A percentile compares a stretch with the other conserved stretches of the same genome.
phyloP scores from a whole-genome alignment of 2,329 filamentous ascomycete species.

The Alternaria angustiovoidea region DNA sequence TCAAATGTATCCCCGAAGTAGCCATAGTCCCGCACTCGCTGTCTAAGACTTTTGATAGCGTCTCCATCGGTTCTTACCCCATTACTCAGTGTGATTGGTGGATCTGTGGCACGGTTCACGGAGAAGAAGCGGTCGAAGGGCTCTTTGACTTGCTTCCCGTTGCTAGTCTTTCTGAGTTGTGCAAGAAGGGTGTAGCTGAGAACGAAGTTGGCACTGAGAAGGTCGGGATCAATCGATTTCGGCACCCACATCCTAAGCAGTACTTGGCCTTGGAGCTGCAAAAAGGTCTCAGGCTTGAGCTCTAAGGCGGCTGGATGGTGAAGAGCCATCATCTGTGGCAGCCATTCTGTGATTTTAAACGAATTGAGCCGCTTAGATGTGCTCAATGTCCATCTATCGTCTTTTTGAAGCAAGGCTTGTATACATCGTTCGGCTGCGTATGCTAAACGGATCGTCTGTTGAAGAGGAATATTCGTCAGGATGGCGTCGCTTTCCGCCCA shows the following conservation, averaged over 20 bases:
- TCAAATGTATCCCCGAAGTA: conserved; percentile 4
- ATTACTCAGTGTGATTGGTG: neutral
- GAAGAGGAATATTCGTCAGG: conserved; percentile 7
- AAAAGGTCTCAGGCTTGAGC: conserved; percentile 21
- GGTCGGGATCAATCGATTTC: neutral
- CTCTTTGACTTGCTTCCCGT: neutral
- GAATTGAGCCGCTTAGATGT: neutral
- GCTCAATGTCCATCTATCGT: conserved; percentile 2
- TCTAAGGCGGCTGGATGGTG: conserved; percentile 20
- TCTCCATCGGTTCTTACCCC: neutral
- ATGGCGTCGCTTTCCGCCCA: conserved; percentile 21
- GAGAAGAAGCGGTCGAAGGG: neutral
- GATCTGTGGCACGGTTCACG: neutral
- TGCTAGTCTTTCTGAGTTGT: conserved; percentile 4
- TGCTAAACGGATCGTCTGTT: conserved; percentile 25
- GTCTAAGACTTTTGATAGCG: conserved; percentile 1
- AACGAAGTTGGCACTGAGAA: conserved; percentile 26
- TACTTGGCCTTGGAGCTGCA: conserved; percentile 21
- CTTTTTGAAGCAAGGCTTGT: neutral
- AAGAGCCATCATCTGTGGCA: conserved; percentile 31
- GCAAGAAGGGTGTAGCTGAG: conserved; percentile 22
- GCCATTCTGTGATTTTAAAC: conserved; percentile 25
- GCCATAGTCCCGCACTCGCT: conserved; percentile 16
- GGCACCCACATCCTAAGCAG: neutral
- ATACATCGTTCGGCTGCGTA: conserved; percentile 25